Percentiles rank a stretch among this genome's conserved stretches.
Conservation (phyloP, 2,329 filamentous ascomycete species). For the Xylariaceae sp. region DNA sequence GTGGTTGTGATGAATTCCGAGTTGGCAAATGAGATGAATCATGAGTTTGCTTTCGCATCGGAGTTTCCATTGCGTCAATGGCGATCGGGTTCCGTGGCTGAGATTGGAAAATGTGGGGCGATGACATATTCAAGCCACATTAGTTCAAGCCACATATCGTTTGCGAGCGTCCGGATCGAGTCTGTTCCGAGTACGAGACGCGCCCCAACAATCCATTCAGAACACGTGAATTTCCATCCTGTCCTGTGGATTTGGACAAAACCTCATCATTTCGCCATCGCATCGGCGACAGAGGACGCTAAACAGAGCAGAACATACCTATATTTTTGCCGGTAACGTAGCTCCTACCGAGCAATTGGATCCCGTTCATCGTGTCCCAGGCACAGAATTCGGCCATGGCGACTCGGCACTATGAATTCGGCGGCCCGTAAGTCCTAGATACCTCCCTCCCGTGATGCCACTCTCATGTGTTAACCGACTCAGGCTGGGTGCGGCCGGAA, state of each 20-base stretch:
- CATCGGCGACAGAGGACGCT: neutral
- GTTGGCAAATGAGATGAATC: too few relatives aligned
- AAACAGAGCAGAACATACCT: neutral
- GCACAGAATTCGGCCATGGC: constrained; percentile 8
- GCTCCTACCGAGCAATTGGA: neutral
- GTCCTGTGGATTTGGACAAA: neutral
- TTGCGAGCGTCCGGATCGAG: too few relatives aligned
- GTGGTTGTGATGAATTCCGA: too few relatives aligned
- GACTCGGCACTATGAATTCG: constrained; percentile 21
- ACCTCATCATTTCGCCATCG: neutral
- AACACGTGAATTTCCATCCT: neutral
- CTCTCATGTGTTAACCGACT: constrained; percentile 9
- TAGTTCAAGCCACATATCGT: too few relatives aligned
- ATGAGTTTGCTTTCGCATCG: too few relatives aligned
- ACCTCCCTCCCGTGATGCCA: neutral
- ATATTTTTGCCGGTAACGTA: neutral
- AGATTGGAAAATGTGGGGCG: too few relatives aligned
- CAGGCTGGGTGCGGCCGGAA: constrained; percentile 69
- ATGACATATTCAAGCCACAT: too few relatives aligned
- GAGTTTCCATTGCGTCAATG: too few relatives aligned
- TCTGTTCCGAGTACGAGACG: neutral
- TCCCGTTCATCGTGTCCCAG: neutral
- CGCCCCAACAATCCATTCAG: neutral
- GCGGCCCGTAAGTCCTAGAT: constrained; percentile 22
- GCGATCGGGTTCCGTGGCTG: too few relatives aligned